Base-by-base conservation (phyloP, 2,329 filamentous ascomycete genomes). In the Exophiala lecanii-corni region DNA sequence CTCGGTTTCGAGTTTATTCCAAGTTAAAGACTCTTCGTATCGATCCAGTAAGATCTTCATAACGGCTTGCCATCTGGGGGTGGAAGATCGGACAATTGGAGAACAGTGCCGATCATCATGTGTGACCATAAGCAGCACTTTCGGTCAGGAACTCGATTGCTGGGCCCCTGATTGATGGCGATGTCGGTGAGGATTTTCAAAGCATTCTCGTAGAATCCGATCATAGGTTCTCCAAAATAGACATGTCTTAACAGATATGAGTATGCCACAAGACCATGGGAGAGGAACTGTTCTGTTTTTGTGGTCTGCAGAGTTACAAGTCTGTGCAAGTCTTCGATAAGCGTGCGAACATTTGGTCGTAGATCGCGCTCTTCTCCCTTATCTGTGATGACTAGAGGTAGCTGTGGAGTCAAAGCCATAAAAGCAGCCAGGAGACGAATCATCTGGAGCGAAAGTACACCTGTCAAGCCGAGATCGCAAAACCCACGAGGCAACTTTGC, bases 111-210 rank as follows among this genome's bases (percentile, higher is more conserved):
- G 9, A 48, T 43, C 35, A 48, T 43, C 40, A 44, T 39, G 32
- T 43, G 34, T 28, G 21, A 39, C 45, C 45, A 48, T 18, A 48
- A 41, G 9, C 26, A 48, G 30, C 45, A 48, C 21, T 41, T 44
- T 10, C 41, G 39, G 9, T 48, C 45, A 9, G 40, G 40, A 16
- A 32, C 15, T 32, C 32, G 37, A 19, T 43, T 30, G 21, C 31
- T 36, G 4, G 40, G 35, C 13, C 20, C 20, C 23, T 43, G 45
- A 25, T 41, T 23, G 10, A 48, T 31, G 13, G 40, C 41, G 6
- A 43, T 40, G 16, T 48, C 40, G 9, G 41, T 32, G 9, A 43
- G 34, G 5, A 36, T 39, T 36, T 46, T 46, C 21, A 48, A 12
- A 4, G 33, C 40, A 13, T 34, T 43, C 21, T 43, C 41, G 17